Evolutionary conservation across 768 basidiomycete species (phyloP).

Genomic region (Tricholoma saponaceum): DNA sequence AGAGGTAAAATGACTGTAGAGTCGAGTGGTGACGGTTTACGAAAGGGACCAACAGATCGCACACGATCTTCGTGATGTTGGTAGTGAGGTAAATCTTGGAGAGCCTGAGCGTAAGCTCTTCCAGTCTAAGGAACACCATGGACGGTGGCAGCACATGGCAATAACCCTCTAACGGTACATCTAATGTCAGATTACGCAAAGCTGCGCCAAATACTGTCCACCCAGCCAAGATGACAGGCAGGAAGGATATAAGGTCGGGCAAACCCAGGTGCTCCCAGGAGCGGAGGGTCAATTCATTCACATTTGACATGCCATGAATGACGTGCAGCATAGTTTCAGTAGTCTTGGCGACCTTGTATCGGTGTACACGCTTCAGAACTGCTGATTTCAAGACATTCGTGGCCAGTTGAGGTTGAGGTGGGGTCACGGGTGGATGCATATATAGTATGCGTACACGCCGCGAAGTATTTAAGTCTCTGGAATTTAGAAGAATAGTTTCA

Average conservation of each 20-base stretch:
- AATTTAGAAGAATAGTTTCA: too few relatives aligned
- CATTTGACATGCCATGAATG: too few relatives aligned
- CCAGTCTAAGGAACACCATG: conserved; percentile 12
- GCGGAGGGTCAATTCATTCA: background rate
- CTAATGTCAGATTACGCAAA: conserved; percentile 14
- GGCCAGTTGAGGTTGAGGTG: too few relatives aligned
- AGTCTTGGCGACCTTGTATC: too few relatives aligned
- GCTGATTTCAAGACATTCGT: too few relatives aligned
- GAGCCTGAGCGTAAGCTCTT: conserved; percentile 14
- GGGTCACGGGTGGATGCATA: background rate
- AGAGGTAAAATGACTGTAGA: conserved; percentile 9
- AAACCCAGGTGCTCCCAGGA: background rate
- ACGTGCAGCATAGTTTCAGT: too few relatives aligned
- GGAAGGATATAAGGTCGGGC: background rate
- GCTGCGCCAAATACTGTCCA: conserved; percentile 18
- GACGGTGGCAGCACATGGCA: conserved; percentile 7
- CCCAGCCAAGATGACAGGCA: conserved; percentile 11
- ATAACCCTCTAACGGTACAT: conserved; percentile 20
- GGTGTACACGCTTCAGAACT: too few relatives aligned
- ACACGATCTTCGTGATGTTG: conserved; percentile 8
- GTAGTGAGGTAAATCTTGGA: conserved; percentile 14
- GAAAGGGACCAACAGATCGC: conserved; percentile 17
- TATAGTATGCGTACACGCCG: background rate
- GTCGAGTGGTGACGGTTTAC: conserved; percentile 17
- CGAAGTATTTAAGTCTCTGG: background rate